Conservation (phyloP, 306 rosid genomes). For the Castanea sativa region DNA sequence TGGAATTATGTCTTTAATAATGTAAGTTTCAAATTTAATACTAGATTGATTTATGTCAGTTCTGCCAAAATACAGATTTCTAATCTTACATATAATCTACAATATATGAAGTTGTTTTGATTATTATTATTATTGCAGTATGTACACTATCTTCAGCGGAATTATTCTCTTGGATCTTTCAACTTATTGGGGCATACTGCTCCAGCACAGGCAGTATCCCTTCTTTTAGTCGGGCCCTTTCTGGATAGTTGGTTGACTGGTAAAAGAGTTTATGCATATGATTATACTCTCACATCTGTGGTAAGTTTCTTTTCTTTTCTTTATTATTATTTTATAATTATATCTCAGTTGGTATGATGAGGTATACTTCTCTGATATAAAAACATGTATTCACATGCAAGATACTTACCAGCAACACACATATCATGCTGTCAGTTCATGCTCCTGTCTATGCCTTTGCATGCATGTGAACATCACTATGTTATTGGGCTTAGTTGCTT, state of each 20-base stretch:
- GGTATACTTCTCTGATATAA: neutral
- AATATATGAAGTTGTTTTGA: constrained; percentile 11
- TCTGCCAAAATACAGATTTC: neutral
- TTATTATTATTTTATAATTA: neutral
- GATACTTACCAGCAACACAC: neutral
- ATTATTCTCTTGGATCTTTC: constrained; percentile 77
- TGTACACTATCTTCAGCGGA: constrained; percentile 73
- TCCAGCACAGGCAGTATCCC: constrained; percentile 68
- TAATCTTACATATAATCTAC: neutral
- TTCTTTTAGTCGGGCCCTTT: constrained; percentile 63
- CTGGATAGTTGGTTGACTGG: constrained; percentile 68
- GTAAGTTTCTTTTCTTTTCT: constrained; percentile 36
- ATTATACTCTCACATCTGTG: constrained; percentile 37
- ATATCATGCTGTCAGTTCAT: neutral
- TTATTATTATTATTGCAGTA: constrained; percentile 42
- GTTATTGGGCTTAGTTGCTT: neutral
- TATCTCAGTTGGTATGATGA: constrained; percentile 10
- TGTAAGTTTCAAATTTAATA: neutral
- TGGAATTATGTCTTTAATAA: neutral
- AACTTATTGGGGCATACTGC: constrained; percentile 76
- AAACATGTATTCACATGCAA: neutral
- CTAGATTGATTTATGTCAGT: neutral
- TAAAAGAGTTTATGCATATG: constrained; percentile 54
- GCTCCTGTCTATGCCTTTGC: neutral
- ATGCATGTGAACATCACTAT: neutral